Evolutionary conservation across 306 rosid species (phyloP).

Genomic region (Datisca glomerata): DNA sequence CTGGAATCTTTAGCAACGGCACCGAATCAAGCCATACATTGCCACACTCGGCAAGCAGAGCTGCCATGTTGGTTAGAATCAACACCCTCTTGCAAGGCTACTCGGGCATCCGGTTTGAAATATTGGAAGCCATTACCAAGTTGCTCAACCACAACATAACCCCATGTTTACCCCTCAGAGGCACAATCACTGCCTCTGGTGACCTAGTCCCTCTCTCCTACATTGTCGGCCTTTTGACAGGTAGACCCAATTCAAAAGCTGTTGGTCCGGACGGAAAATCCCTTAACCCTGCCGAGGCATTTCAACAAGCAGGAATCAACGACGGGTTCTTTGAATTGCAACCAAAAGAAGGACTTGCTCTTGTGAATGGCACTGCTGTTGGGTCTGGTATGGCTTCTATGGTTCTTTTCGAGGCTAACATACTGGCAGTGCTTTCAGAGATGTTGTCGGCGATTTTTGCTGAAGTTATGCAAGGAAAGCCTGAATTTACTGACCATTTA

Average conservation of each 20-base stretch:
- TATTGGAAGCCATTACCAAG: slow-evolving; percentile 70
- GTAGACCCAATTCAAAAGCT: slow-evolving; percentile 74
- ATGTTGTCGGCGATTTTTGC: slow-evolving; percentile 68
- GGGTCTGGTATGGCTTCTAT: slow-evolving; percentile 85
- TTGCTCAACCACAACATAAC: slow-evolving; percentile 60
- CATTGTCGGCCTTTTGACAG: slow-evolving; percentile 62
- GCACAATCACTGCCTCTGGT: slow-evolving; percentile 77
- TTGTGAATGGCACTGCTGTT: slow-evolving; percentile 89
- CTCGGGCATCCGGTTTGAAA: slow-evolving; percentile 76
- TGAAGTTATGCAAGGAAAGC: slow-evolving; percentile 87
- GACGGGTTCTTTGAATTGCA: slow-evolving; percentile 74
- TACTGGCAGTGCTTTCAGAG: slow-evolving; percentile 45
- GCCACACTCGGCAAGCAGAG: slow-evolving; percentile 69
- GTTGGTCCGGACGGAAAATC: slow-evolving; percentile 52
- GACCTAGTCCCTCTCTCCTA: slow-evolving; percentile 82
- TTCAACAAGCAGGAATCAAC: slow-evolving; percentile 43
- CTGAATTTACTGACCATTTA: slow-evolving; percentile 78
- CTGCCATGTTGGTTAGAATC: slow-evolving; percentile 83
- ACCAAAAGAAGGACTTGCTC: slow-evolving; percentile 82
- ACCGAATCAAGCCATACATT: slow-evolving; percentile 45
- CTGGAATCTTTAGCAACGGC: slow-evolving; percentile 70
- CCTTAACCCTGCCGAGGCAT: slow-evolving; percentile 49
- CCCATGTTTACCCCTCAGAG: slow-evolving; percentile 76
- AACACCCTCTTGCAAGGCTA: slow-evolving; percentile 92
- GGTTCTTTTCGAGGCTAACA: slow-evolving; percentile 71